A percentile compares a stretch with the other conserved stretches of the same genome.
Evolutionary conservation across 2,329 filamentous ascomycete genomes (phyloP).

Genomic region (Colletotrichum truncatum): DNA sequence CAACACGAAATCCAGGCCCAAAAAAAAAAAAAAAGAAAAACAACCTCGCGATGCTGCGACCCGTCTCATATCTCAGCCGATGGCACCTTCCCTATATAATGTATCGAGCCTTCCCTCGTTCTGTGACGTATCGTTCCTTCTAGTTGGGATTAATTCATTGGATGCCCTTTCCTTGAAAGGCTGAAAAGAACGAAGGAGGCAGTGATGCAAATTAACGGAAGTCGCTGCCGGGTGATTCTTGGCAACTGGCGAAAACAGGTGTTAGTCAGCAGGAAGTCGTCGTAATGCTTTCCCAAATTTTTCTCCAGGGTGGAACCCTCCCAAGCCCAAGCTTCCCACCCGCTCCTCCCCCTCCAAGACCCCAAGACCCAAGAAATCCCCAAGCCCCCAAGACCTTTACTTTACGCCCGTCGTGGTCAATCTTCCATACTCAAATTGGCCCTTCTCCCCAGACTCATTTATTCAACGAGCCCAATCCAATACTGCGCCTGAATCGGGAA

Average conservation of each 20-base stretch:
- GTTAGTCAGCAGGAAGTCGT: slow-evolving; percentile 29
- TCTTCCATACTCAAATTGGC: neutral
- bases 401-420: neutral
- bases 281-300: slow-evolving; percentile 31
- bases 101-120: no score
- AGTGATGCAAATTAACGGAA: slow-evolving; percentile 13
- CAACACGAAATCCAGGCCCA: no score
- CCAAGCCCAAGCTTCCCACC: neutral
- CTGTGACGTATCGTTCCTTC: neutral
- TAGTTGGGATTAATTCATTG: neutral
- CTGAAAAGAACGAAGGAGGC: slow-evolving; percentile 4
- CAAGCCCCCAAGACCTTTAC: slow-evolving; percentile 11
- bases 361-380: slow-evolving; percentile 23
- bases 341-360: neutral
- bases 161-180: neutral
- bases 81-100: no score
- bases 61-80: no score
- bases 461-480: neutral
- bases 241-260: neutral
- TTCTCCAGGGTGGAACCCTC: slow-evolving; percentile 18
- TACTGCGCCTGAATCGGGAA: neutral
- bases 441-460: neutral
- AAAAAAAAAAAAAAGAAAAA: no score
- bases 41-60: no score
- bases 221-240: slow-evolving; percentile 26